phyloP scores from a whole-genome alignment of 73 alveolate species.

The Tetrahymena borealis region DNA sequence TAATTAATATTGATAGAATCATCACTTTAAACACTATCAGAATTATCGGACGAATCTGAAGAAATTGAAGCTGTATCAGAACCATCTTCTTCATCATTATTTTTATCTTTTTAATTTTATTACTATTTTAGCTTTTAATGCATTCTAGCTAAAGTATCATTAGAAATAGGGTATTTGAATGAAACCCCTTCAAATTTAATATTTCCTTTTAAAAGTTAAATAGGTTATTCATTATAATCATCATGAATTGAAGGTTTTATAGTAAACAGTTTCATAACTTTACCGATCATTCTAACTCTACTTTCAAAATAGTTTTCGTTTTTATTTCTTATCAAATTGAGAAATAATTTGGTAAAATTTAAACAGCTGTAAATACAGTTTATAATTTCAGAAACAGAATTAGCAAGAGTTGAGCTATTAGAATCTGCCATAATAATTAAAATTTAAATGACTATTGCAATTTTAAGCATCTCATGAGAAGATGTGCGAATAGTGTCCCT shows the following conservation, averaged over 20 bases:
- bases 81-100: slow-evolving; percentile 47
- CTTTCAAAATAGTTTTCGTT: not conserved
- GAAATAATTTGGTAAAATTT: not conserved
- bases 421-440: too few relatives aligned
- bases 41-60: too few relatives aligned
- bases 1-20: slow-evolving; percentile 54
- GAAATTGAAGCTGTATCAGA: too few relatives aligned
- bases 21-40: slow-evolving; percentile 59
- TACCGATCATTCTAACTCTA: slow-evolving; percentile 10
- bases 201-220: slow-evolving; percentile 51
- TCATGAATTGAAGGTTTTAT: not conserved
- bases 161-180: slow-evolving; percentile 71
- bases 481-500: too few relatives aligned
- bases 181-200: slow-evolving; percentile 67
- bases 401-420: too few relatives aligned
- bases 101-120: not conserved
- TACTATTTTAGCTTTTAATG: too few relatives aligned
- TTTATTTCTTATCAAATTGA: not conserved
- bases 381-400: too few relatives aligned
- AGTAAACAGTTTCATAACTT: slow-evolving; percentile 16
- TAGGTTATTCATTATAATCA: slow-evolving; percentile 10
- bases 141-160: slow-evolving; percentile 32
- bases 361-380: too few relatives aligned
- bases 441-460: too few relatives aligned
- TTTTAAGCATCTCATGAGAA: too few relatives aligned